Percentiles rank a stretch among this genome's conserved stretches.
Evolutionary conservation across 805 yeast species (phyloP).

Genomic region (Lachancea mirantina): DNA sequence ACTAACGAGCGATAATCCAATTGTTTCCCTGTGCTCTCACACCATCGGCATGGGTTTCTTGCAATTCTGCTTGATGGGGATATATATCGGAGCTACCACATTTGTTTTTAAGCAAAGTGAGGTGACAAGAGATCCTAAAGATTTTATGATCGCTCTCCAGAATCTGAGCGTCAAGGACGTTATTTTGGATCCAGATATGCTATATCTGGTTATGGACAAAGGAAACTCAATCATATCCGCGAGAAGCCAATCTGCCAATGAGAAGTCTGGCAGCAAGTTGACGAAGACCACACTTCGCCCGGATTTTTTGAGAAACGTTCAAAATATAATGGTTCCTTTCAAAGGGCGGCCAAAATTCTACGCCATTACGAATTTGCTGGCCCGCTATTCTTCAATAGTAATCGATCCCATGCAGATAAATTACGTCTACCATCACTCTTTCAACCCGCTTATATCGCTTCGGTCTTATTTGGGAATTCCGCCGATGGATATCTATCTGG

Average conservation of each 20-base stretch:
- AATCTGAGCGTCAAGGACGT: conserved; percentile 79
- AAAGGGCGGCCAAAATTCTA: conserved; percentile 65
- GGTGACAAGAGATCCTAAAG: conserved; percentile 64
- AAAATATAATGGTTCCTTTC: conserved; percentile 79
- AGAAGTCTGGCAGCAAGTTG: conserved; percentile 12
- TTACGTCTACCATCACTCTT: conserved; percentile 67
- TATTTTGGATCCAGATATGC: conserved; percentile 76
- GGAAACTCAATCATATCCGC: conserved; percentile 28
- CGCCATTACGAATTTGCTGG: conserved; percentile 49
- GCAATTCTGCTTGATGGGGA: conserved; percentile 77
- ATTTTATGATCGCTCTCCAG: conserved; percentile 63
- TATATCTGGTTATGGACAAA: conserved; percentile 62
- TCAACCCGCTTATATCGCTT: conserved; percentile 71
- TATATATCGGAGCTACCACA: conserved; percentile 81
- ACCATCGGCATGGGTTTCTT: conserved; percentile 82
- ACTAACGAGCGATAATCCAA: conserved; percentile 59
- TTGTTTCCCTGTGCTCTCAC: conserved; percentile 83
- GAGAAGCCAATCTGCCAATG: conserved; percentile 7
- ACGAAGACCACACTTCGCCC: conserved; percentile 12
- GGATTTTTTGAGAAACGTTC: conserved; percentile 46
- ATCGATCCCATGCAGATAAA: conserved; percentile 65
- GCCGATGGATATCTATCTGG: conserved; percentile 80
- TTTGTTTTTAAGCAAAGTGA: conserved; percentile 71
- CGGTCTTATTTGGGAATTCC: conserved; percentile 85
- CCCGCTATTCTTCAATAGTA: conserved; percentile 55